These are phyloP conservation scores for Ophiocordyceps unilateralis DNA, from an alignment of 2,329 filamentous ascomycete genomes.

Conservation along the genomic window DNA sequence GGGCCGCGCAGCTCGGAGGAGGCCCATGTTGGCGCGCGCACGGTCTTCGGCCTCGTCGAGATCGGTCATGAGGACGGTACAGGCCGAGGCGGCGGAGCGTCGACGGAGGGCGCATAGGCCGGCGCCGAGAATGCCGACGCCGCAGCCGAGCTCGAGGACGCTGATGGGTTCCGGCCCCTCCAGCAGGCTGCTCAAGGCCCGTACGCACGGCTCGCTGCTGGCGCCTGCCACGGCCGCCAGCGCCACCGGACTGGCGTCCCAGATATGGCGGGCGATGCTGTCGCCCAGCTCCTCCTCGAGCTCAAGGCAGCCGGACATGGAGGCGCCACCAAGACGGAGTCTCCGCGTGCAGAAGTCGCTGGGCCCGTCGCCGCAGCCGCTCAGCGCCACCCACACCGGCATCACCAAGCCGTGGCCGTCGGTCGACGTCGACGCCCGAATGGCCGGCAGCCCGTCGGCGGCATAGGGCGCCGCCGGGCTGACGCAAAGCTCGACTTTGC, in stretches of 20 bases:
- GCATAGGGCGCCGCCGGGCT: slow-evolving; percentile 9
- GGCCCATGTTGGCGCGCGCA: slow-evolving; percentile 27
- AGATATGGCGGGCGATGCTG: slow-evolving; percentile 41
- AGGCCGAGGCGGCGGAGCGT: slow-evolving; percentile 4
- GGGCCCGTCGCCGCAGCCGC: slow-evolving; percentile 5
- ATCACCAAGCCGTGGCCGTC: slow-evolving; percentile 21
- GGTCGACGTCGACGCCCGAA: slow-evolving; percentile 8
- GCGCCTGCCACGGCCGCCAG: slow-evolving; percentile 15
- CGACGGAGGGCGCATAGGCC: slow-evolving; percentile 24
- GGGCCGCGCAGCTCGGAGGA: slow-evolving; percentile 3
- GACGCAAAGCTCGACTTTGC: slow-evolving; percentile 12
- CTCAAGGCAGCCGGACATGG: slow-evolving; percentile 14
- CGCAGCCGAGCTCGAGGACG: slow-evolving; percentile 37
- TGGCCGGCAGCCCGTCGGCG: slow-evolving; percentile 10
- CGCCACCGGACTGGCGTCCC: slow-evolving; percentile 37
- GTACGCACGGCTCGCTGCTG: slow-evolving; percentile 12
- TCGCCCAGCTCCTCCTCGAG: slow-evolving; percentile 41
- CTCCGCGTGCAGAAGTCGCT: slow-evolving; percentile 12
- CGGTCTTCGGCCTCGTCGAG: slow-evolving; percentile 34
- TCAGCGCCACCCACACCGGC: slow-evolving; percentile 22
- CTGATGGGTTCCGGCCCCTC: slow-evolving; percentile 13
- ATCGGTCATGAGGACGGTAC: slow-evolving; percentile 35
- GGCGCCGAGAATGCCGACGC: slow-evolving; percentile 37
- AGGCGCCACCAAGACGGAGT: slow-evolving; percentile 6
- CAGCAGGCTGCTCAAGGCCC: slow-evolving; percentile 14